These are phyloP conservation scores for Biancaea sappan DNA, from an alignment of 306 rosid genomes.

Conservation along the genomic window DNA sequence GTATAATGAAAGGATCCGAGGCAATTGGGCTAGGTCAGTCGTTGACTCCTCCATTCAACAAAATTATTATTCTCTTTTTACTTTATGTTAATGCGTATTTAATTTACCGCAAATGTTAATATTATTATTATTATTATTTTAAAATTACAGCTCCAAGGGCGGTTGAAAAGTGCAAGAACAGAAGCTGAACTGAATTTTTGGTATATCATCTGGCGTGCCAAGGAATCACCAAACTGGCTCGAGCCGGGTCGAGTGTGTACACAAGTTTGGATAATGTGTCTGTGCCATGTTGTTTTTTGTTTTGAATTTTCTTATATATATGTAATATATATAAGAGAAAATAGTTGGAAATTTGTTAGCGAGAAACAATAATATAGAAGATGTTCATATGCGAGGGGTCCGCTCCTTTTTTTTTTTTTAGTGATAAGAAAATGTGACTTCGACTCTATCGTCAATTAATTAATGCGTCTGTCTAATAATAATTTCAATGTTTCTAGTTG, in stretches of 20 bases:
- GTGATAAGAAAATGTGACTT: constrained; percentile 5
- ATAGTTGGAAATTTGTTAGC: constrained; percentile 54
- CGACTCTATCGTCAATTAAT: not conserved
- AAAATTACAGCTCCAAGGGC: constrained; percentile 74
- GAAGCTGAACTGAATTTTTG: constrained; percentile 46
- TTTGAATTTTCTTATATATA: constrained; percentile 24
- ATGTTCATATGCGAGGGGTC: constrained; percentile 57
- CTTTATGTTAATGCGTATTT: not conserved
- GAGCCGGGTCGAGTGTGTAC: constrained; percentile 38
- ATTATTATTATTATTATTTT: too few relatives aligned
- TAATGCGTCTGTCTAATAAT: constrained; percentile 34
- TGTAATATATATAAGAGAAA: constrained; percentile 48
- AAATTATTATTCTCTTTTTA: not conserved
- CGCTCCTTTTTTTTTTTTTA: constrained; percentile 32
- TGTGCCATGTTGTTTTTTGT: constrained; percentile 33
- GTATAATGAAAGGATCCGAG: constrained; percentile 83
- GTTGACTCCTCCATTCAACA: not conserved
- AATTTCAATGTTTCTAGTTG: constrained; percentile 30
- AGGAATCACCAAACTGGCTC: constrained; percentile 44
- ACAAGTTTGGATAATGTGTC: constrained; percentile 49
- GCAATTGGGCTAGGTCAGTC: constrained; percentile 73
- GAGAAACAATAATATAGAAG: constrained; percentile 54
- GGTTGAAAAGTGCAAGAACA: constrained; percentile 74
- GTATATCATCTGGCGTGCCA: not conserved
- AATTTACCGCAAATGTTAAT: not conserved